Conservation (phyloP, 768 basidiomycete species). For the Rhodotorula paludigena region DNA sequence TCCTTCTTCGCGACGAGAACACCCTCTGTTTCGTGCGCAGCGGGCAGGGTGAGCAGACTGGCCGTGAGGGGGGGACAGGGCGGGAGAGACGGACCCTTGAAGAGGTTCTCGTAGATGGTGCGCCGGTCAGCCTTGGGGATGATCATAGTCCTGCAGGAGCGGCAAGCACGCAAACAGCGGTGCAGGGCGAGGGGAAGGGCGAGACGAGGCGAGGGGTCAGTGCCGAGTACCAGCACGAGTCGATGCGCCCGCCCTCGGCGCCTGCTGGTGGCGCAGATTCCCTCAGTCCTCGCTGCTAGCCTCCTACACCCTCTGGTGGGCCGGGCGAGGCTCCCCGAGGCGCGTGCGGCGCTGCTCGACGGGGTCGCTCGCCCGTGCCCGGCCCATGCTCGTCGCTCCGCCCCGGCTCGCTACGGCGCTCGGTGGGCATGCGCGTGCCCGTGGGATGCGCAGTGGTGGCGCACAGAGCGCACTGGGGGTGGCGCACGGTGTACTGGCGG, state of each 20-base stretch:
- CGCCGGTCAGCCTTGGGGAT: constrained; percentile 93
- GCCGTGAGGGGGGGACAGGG: neutral
- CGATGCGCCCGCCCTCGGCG: neutral
- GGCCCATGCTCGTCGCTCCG: no score
- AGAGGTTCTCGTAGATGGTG: constrained; percentile 98
- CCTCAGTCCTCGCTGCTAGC: no score
- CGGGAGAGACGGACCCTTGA: constrained; percentile 72
- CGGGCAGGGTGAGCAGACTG: neutral
- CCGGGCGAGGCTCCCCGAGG: no score
- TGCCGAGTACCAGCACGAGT: neutral
- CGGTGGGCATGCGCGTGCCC: no score
- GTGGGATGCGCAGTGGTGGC: no score
- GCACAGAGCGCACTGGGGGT: no score
- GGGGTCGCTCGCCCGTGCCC: no score
- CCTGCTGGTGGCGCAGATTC: neutral
- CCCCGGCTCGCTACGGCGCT: no score
- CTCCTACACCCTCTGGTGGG: no score
- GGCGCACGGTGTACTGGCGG: no score
- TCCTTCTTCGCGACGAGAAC: constrained; percentile 99
- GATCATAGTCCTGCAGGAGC: constrained; percentile 60
- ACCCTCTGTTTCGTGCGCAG: constrained; percentile 61
- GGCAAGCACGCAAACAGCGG: no score
- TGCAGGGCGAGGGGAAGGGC: neutral
- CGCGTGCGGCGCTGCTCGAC: no score
- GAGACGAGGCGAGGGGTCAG: neutral